Conservation (phyloP, 208 protist genomes). For the Wallacemonas sp. region DNA sequence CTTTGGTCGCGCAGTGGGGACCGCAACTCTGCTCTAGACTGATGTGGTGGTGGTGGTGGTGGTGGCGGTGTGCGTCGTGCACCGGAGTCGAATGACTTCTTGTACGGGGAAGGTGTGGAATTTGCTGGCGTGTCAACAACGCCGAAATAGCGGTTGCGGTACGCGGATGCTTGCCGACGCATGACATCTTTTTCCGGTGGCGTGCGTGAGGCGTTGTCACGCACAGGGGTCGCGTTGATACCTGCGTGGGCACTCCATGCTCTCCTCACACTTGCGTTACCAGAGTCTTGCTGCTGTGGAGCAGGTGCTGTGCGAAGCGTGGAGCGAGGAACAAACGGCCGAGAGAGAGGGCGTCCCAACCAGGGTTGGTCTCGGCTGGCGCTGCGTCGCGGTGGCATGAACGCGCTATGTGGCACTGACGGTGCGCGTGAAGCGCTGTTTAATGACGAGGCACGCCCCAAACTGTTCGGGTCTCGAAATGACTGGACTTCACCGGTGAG, state of each 20-base stretch:
- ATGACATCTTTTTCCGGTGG: neutral
- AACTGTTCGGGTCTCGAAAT: slow-evolving; percentile 57
- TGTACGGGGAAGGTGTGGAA: neutral
- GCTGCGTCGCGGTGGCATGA: neutral
- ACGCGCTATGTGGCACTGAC: neutral
- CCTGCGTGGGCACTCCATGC: neutral
- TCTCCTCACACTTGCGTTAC: neutral
- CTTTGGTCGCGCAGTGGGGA: neutral
- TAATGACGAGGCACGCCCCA: slow-evolving; percentile 40
- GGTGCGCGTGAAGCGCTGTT: slow-evolving; percentile 11
- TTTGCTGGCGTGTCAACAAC: slow-evolving; percentile 1
- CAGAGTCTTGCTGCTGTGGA: neutral
- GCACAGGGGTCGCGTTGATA: slow-evolving; percentile 1
- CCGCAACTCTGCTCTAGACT: neutral
- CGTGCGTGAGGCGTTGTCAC: neutral
- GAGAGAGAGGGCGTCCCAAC: neutral
- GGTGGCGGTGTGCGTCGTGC: neutral
- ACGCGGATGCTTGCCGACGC: neutral
- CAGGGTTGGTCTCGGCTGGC: neutral
- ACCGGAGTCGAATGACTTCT: neutral
- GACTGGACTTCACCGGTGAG: slow-evolving; percentile 73
- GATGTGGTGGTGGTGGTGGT: neutral
- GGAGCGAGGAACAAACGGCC: neutral
- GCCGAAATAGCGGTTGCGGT: slow-evolving; percentile 7
- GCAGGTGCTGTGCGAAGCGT: neutral